These are phyloP conservation scores for Dioscorea cayenensis DNA, from an alignment of 116 monocot species.

Conservation along the genomic window DNA sequence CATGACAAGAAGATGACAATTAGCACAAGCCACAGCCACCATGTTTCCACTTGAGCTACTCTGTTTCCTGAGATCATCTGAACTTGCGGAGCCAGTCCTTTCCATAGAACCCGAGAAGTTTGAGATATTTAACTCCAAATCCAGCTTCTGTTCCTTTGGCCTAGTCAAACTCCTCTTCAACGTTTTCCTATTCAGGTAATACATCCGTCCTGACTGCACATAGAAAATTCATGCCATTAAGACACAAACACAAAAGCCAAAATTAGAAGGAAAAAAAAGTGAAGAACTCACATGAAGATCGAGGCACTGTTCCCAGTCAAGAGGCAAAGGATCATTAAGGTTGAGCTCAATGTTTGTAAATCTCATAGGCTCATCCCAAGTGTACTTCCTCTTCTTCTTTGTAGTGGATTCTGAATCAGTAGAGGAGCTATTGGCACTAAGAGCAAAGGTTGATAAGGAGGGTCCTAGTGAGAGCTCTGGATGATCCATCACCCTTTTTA, in stretches of 20 bases:
- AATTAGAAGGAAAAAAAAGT: conserved; percentile 5
- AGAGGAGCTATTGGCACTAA: conserved; percentile 15
- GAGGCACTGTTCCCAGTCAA: conserved; percentile 95
- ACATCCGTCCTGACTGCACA: conserved; percentile 85
- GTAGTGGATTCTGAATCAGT: conserved; percentile 33
- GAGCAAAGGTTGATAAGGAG: conserved; percentile 11
- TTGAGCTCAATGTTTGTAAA: conserved; percentile 57
- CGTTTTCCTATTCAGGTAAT: conserved; percentile 83
- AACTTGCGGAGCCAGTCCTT: neutral
- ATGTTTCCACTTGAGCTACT: conserved; percentile 36
- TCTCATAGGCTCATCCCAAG: conserved; percentile 35
- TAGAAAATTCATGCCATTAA: neutral
- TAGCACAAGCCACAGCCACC: conserved; percentile 72
- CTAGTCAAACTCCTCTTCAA: conserved; percentile 69
- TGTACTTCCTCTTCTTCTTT: conserved; percentile 60
- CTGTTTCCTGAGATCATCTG: conserved; percentile 10
- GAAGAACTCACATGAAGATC: conserved; percentile 63
- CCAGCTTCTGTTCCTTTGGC: conserved; percentile 61
- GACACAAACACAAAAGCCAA: neutral
- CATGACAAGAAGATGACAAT: conserved; percentile 92
- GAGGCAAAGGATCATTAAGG: conserved; percentile 71
- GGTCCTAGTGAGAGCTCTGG: conserved; percentile 68
- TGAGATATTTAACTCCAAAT: conserved; percentile 82
- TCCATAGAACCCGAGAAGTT: conserved; percentile 12
- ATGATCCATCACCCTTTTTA: conserved; percentile 19